These are phyloP conservation scores for Gnomoniopsis smithogilvyi DNA, from an alignment of 2,329 filamentous ascomycete species.

Conservation along the genomic window DNA sequence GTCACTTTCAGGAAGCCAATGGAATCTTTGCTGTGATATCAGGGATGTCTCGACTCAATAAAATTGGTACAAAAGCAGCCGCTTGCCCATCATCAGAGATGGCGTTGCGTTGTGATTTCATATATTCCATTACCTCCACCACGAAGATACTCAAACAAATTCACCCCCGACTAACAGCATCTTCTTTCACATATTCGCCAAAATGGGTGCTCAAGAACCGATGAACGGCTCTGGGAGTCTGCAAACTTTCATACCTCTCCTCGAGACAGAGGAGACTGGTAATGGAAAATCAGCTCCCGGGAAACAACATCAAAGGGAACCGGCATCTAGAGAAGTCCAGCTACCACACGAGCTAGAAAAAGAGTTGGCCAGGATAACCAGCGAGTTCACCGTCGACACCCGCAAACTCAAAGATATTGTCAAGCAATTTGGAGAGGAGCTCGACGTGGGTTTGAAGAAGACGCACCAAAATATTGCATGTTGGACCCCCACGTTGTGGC, in stretches of 20 bases:
- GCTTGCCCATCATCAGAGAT: too few species aligned
- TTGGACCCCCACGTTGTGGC: not conserved
- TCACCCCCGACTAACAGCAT: too few species aligned
- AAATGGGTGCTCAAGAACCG: not conserved
- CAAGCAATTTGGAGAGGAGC: slow-evolving; percentile 5
- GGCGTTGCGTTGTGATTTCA: too few species aligned
- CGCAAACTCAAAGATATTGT: slow-evolving; percentile 8
- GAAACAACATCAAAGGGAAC: not conserved
- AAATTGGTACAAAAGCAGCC: too few species aligned
- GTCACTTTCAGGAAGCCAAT: too few species aligned
- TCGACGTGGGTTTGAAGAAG: slow-evolving; percentile 8
- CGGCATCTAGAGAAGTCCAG: not conserved
- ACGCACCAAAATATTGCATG: slow-evolving; percentile 10
- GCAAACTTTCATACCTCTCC: not conserved
- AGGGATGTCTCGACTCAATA: too few species aligned
- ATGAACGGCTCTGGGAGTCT: not conserved
- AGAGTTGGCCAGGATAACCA: not conserved
- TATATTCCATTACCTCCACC: too few species aligned
- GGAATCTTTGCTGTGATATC: too few species aligned
- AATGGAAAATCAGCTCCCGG: not conserved
- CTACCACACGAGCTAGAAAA: slow-evolving; percentile 1
- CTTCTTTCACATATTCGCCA: too few species aligned
- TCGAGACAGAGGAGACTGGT: not conserved
- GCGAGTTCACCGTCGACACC: slow-evolving; percentile 7
- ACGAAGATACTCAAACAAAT: too few species aligned